Conservation (phyloP, 495 filamentous ascomycete species). For the Aspergillus ellipticus region DNA sequence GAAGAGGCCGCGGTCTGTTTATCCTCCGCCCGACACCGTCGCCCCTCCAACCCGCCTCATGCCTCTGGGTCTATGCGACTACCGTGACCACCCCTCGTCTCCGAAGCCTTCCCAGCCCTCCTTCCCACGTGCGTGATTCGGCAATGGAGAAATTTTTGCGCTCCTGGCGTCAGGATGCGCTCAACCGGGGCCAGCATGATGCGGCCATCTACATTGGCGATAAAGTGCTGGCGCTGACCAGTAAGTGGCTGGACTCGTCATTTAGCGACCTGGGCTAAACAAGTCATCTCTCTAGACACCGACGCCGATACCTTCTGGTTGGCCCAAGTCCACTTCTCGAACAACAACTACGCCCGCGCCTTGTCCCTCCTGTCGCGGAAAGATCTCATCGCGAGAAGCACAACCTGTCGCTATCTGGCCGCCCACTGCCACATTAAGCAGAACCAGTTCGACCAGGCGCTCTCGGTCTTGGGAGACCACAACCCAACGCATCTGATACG, state of each 20-base stretch:
- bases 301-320: conserved; percentile 92
- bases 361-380: conserved; percentile 79
- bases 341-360: conserved; percentile 88
- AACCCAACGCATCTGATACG: conserved; percentile 83
- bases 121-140: conserved; percentile 7
- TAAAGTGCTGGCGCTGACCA: conserved; percentile 90
- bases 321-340: conserved; percentile 89
- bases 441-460: conserved; percentile 80
- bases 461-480: conserved; percentile 84
- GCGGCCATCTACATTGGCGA: conserved; percentile 95
- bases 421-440: conserved; percentile 93
- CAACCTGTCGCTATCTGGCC: conserved; percentile 86
- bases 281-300: conserved; percentile 55
- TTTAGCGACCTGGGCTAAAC: neutral
- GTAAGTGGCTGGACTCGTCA: conserved; percentile 45
- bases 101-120: neutral
- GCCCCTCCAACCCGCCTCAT: conserved; percentile 5
- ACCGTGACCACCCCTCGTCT: neutral
- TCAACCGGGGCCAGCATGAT: conserved; percentile 92
- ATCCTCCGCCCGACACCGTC: neutral
- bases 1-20: neutral
- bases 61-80: conserved; percentile 1
- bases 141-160: conserved; percentile 87
- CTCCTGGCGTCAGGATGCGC: conserved; percentile 87
- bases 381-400: conserved; percentile 73